Evolutionary conservation across 2,329 filamentous ascomycete genomes (phyloP), one percentile per base, ranked within the genome.

Genomic region (Phoma herbarum): DNA sequence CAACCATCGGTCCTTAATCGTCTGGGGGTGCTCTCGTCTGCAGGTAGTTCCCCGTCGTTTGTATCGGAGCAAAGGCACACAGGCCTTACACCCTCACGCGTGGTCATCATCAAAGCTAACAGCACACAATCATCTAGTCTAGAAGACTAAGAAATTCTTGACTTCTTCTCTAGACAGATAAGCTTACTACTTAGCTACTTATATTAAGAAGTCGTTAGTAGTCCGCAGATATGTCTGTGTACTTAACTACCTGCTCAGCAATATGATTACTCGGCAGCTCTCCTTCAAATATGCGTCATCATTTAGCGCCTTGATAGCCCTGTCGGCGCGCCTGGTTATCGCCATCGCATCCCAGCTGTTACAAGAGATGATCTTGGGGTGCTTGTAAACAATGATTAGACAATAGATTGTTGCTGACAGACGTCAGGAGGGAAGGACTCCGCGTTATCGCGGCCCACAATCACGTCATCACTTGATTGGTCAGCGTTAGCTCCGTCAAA

Each of bases 381-480:
- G 37, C 18, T 41, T 41, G 20, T 2, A 41, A 14, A 23, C 1
- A n/a, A 14, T 26, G 41, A 43, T n/a, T 42, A 10, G 23, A n/a
- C 3, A 26, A 26, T 35, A 16, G 14, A 35, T 14, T 35, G 16
- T 7, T 35, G 39, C 11, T 42, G 22, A 25, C 23, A 22, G 48
- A 31, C 5, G 16, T 46, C 53, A 33, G 26, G 45, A 39, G n/a
- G 20, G 46, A 20, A 52, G n/a, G 23, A 26, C 39, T 31, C 55
- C 51, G 45, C 41, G 51, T 41, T 59, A 59, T 54, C 50, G 41
- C 56, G 45, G 25, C 33, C 23, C 23, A n/a, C 8, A 50, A 59
- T 59, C 50, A 59, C 56, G 56, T 59, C 56, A 59, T 54, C 26
- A 35, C 20, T 45, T 51, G 56, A 59, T 59, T 59, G 50, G 56